These are phyloP conservation scores for Chrysosporium queenslandicum DNA, from an alignment of 2,329 filamentous ascomycete species.

Conservation along the genomic window DNA sequence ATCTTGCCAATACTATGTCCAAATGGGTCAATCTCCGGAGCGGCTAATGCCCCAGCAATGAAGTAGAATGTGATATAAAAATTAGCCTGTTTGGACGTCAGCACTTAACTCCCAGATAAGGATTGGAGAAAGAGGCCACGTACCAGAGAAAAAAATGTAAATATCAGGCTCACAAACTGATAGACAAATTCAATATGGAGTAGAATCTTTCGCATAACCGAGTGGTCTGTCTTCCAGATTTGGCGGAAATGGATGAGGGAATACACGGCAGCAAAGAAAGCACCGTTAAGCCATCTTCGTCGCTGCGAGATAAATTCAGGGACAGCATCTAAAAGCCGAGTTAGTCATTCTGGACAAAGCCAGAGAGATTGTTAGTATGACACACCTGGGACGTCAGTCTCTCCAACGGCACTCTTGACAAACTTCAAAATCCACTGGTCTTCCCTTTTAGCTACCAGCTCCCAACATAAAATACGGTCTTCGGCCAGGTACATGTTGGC, in stretches of 20 bases:
- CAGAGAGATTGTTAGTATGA: not conserved
- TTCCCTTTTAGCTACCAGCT: slow-evolving; percentile 86
- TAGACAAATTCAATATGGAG: slow-evolving; percentile 94
- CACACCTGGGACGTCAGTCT: slow-evolving; percentile 90
- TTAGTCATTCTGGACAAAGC: not conserved
- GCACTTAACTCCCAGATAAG: slow-evolving; percentile 2
- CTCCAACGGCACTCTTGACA: slow-evolving; percentile 89
- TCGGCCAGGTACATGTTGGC: slow-evolving; percentile 99
- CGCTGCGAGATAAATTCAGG: slow-evolving; percentile 97
- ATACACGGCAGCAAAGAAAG: slow-evolving; percentile 97
- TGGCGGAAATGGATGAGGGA: slow-evolving; percentile 91
- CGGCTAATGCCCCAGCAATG: slow-evolving; percentile 78
- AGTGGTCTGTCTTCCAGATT: slow-evolving; percentile 88
- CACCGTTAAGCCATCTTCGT: slow-evolving; percentile 93
- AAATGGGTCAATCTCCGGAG: slow-evolving; percentile 75
- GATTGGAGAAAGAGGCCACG: slow-evolving; percentile 15
- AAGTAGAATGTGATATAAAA: slow-evolving; percentile 99
- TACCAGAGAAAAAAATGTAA: slow-evolving; percentile 89
- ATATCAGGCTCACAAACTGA: slow-evolving; percentile 81
- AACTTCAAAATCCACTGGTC: slow-evolving; percentile 98
- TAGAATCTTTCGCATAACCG: slow-evolving; percentile 74
- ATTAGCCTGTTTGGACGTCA: slow-evolving; percentile 53
- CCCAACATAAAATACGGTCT: slow-evolving; percentile 97
- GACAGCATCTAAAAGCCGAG: slow-evolving; percentile 57
- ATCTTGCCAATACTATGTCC: slow-evolving; percentile 72